Base-by-base conservation (phyloP, 2,329 filamentous ascomycete species). In the Phialocephala sp. region DNA sequence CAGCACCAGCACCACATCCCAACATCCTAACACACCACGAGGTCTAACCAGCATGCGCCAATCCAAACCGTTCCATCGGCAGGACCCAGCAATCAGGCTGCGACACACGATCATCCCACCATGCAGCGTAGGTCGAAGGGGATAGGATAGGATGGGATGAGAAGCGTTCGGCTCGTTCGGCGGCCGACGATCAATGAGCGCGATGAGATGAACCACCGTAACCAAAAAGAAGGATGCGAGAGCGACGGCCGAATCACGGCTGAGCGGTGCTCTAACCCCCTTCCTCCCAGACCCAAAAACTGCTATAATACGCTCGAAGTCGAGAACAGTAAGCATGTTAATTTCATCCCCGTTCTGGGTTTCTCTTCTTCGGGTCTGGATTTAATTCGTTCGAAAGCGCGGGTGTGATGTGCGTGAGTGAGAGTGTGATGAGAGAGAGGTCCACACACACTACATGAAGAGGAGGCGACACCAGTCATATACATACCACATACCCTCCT, bases 181-280 rank as follows among this genome's bases (percentile, higher is more conserved):
- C 50, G 50, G 24, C 50, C 50, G 50, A 18, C 18, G 11, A 5
- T 8, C 11, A 18, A 14, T 32, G 22, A 27, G 45, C 6, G 45
- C 27, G 45, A 50, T 50, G 45, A 12, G 20, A 52, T 32, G 9
- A 18, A 14, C 11, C 14, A 54, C 22, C n/a, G 3, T 14, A 50
- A 18, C 20, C 27, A 32, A 32, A 6, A 6, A 32, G 27, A 32
- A 32, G 27, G 27, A 32, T 32, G 27, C 27, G 27, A 32, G 27
- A 32, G 22, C n/a, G 41, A 43, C 12, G n/a, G n/a, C 45, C 45
- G 45, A 50, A 50, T 50, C 45, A 50, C 45, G 45, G 45, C 45
- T 22, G n/a, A 50, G 45, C 45, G 45, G 45, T 50, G 12, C 8
- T 24, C 41, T 43, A 18, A 2, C 37, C 11, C 27, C 27, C 27